These are phyloP conservation scores for Aspergillus nanangensis DNA, from an alignment of 495 filamentous ascomycete species.

Conservation along the genomic window DNA sequence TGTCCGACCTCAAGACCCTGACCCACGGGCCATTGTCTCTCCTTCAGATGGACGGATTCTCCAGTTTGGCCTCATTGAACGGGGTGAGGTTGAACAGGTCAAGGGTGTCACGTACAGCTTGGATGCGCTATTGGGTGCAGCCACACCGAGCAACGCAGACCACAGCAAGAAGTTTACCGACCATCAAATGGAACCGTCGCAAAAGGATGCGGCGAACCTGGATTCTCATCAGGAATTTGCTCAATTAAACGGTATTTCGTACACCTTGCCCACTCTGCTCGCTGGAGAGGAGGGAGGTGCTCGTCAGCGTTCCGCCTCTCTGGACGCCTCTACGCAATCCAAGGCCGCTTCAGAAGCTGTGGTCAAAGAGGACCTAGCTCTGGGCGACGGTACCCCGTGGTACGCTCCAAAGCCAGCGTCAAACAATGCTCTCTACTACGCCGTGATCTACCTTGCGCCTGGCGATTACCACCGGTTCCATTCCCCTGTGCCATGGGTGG, in stretches of 20 bases:
- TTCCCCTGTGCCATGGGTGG: conserved; percentile 90
- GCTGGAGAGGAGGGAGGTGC: conserved; percentile 54
- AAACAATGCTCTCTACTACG: conserved; percentile 77
- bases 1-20: conserved; percentile 77
- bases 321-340: conserved; percentile 65
- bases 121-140: conserved; percentile 80
- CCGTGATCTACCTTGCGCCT: conserved; percentile 95
- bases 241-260: conserved; percentile 91
- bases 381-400: conserved; percentile 66
- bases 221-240: conserved; percentile 87
- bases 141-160: conserved; percentile 39
- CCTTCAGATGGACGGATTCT: conserved; percentile 87
- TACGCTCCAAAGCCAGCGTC: conserved; percentile 62
- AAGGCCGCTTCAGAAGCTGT: conserved; percentile 66
- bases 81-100: conserved; percentile 95
- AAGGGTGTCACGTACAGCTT: conserved; percentile 98
- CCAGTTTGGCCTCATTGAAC: conserved; percentile 87
- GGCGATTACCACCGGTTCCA: conserved; percentile 99
- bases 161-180: conserved; percentile 34
- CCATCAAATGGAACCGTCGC: conserved; percentile 18
- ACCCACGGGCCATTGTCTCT: conserved; percentile 71
- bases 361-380: conserved; percentile 79
- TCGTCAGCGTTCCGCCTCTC: conserved; percentile 32
- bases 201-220: conserved; percentile 48
- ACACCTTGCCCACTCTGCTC: conserved; percentile 84